Percentiles rank a stretch among this genome's conserved stretches.
Conservation (phyloP, 306 rosid species). For the Medicago truncatula region MtrunA17r5.0-ANR NC_053047.1:24569001-24569500, state of each 20-base stretch:
- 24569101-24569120: constrained; percentile 76
- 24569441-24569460: neutral
- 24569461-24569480: too few species aligned
- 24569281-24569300: neutral
- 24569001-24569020: neutral
- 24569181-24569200: constrained; percentile 33
- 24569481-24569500: constrained; percentile 3
- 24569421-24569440: neutral
- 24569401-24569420: neutral
- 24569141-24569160: constrained; percentile 97
- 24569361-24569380: too few species aligned
- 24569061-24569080: constrained; percentile 93
- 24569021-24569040: neutral
- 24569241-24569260: too few species aligned
- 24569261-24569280: too few species aligned
- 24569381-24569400: neutral
- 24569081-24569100: constrained; percentile 98
- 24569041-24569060: constrained; percentile 50
- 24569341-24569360: too few species aligned
- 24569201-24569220: neutral
- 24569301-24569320: neutral
- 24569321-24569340: too few species aligned
- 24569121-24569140: constrained; percentile 74
- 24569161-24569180: constrained; percentile 86
- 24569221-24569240: neutral